Evolutionary conservation across 306 rosid genomes (phyloP), one percentile per base, ranked within the genome.

Genomic region (Rosa chinensis): DNA sequence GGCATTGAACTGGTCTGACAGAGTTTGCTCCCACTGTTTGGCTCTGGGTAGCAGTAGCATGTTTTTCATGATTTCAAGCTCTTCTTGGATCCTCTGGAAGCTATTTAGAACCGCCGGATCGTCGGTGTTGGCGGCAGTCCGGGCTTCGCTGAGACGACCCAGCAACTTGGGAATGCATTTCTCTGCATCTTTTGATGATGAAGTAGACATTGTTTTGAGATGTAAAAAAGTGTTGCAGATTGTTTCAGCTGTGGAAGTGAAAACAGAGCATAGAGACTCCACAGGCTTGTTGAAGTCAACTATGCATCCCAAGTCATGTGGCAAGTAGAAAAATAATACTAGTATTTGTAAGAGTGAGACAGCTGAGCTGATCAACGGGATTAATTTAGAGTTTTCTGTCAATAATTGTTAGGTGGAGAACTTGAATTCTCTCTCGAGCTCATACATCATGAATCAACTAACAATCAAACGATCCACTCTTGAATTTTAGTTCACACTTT

Each of bases 101-200:
- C 14, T 63, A 1, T 4, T 2, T 14, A 4, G 39, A 48, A 48
- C 58, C 8, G 12, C 44, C 3, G 2, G 25, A 5, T 11, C 37
- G n/a, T 55, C 10, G 3, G 67, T 17, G 3, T 59, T 59, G 56
- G 70, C 32, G 0, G 0, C 58, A 1, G 8, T 14, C 20, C 37
- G 43, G 32, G 72, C 72, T 76, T 61, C 28, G 17, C 1, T 18
- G 44, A 76, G 58, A 62, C 45, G 72, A 32, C 28, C 59, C 47
- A 76, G 59, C 61, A 76, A 43, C 72, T 28, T 76, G n/a, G 47
- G 72, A 4, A 76, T 47, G 58, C 28, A 61, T 10, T 74, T 42
- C 56, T 75, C 43, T 44, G 56, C n/a, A 13, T 75, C 48, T 62
- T 5, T 59, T 4, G 78, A 42, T 25, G 69, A 20, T 56, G 78